Evolutionary conservation across 139 green algal genomes (phyloP), one percentile per base, ranked within the genome.

Genomic region (Mychonastes homosphaera): DNA sequence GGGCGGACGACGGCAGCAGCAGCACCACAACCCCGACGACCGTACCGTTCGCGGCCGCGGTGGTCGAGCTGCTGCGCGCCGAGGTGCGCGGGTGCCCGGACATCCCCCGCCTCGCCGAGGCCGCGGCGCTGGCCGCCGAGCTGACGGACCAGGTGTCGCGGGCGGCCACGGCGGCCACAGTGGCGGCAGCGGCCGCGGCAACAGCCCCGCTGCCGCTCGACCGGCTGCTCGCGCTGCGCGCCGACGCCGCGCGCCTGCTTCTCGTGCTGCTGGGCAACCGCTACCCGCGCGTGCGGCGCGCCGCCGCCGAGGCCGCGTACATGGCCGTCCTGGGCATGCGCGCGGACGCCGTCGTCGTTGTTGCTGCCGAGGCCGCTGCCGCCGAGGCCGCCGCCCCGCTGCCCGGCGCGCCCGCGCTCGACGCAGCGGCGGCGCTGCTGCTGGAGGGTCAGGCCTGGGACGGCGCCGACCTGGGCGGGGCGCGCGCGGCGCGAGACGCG

Each of bases 281-380:
- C 15, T 82, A 70, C 32, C 77, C 78, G 9, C 81, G 73, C 64
- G 72, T 79, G 43, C 68, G 85, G 13, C 74, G 79, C 2, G 54
- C 76, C 41, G 70, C 77, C n/a, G 84, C 84, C 8, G 87, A 95
- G 79, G 79, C 89, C 66, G 62, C 91, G 32, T 94, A 95, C 72
- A 63, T 91, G 19, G 34, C 64, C 34, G 62, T 95, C 63, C 68
- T 92, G n/a, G 64, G n/a, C n/a, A n/a, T n/a, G n/a, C n/a, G n/a
- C n/a, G n/a, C n/a, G n/a, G n/a, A n/a, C n/a, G n/a, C n/a, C n/a
- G n/a, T n/a, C n/a, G n/a, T n/a, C n/a, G n/a, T n/a, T n/a, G n/a
- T n/a, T n/a, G n/a, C n/a, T n/a, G n/a, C n/a, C n/a, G n/a, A 58
- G 30, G 47, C 54, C n/a, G 38, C 62, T 1, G 21, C 21, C 51